Percentiles rank a stretch among this genome's conserved stretches.
Conservation (phyloP, 78 protist genomes). For the slime mould (Dictyostelium discoideum) region dicty_2.7 NC_007089.4:4723501-4724000, state of each 20-base stretch:
- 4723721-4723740: not conserved
- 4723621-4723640: not conserved
- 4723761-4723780: not conserved
- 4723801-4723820: not conserved
- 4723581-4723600: conserved; percentile 24
- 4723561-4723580: not conserved
- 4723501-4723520: not conserved
- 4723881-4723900: not conserved
- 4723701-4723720: not conserved
- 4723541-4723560: not conserved
- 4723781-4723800: not conserved
- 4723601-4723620: conserved; percentile 1
- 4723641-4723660: not conserved
- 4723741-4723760: not conserved
- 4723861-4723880: not conserved
- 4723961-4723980: conserved; percentile 69
- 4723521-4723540: not conserved
- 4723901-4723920: not conserved
- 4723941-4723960: conserved; percentile 62
- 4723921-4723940: conserved; percentile 48
- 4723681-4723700: not conserved
- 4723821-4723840: not conserved
- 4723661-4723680: not conserved
- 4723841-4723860: not conserved
- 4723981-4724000: conserved; percentile 83